Evolutionary conservation across 805 yeast genomes (phyloP), one percentile per base, ranked within the genome.

Genomic region (Cyberlindnera samutprakarnensis): DNA sequence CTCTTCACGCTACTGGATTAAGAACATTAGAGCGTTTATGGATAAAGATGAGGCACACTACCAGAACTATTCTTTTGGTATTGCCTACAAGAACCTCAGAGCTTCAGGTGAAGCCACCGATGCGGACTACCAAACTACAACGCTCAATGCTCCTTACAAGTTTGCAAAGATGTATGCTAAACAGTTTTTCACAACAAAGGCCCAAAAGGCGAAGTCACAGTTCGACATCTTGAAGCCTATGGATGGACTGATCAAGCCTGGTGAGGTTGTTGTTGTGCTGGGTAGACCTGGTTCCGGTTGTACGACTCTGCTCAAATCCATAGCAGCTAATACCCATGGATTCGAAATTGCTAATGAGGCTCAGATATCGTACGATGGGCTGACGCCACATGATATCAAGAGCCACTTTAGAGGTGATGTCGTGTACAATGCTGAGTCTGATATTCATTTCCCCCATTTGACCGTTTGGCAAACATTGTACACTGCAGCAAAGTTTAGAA

Each of bases 281-380:
- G 90, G 92, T 36, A 70, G 87, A 55, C 90, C 90, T 1, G 90
- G 90, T 45, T 67, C 81, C 21, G 84, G 84, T 26, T 76, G 84
- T 45, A 61, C 83, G 6, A 75, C 83, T 5, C 57, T 75, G 30
- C 59, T 76, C 44, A 75, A 75, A 46, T 60, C 79, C 6, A 55
- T 77, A 28, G 66, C 78, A 24, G 59, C 72, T 20, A 65, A 66
- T 29, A 74, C 79, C 3, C 67, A 71, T 45, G 82, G 80, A 25
- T 75, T 69, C 54, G 52, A 64, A 27, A 47, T 73, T 24, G 70
- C 62, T 32, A 45, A 56, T 13, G 66, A 62, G 18, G 55, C 75
- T 3, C 43, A 47, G 12, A 56, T 76, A 32, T 61, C 72, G 9
- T 73, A 68, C 48, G 72, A 61, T 33, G 75, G 75, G 15, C 49